A percentile compares a stretch with the other conserved stretches of the same genome.
Conservation (phyloP, 73 alveolate species). For the Paramecium octaurelia region DNA sequence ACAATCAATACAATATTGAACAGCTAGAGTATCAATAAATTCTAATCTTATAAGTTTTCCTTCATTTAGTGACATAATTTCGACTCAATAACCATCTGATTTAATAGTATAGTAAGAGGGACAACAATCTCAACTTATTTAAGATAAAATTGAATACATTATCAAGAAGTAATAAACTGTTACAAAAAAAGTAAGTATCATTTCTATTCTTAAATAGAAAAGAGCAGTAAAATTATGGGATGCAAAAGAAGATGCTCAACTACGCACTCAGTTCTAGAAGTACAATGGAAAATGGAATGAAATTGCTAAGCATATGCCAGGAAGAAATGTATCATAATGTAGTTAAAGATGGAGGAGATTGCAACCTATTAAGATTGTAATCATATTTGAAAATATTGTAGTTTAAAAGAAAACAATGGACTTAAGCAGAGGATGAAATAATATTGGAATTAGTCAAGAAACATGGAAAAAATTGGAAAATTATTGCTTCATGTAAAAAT, state of each 20-base stretch:
- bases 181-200: background rate
- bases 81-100: background rate
- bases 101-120: background rate
- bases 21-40: background rate
- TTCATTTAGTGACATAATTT: background rate
- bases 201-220: background rate
- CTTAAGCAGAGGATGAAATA: constrained; percentile 51
- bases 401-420: constrained; percentile 54
- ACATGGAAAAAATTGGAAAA: constrained; percentile 60
- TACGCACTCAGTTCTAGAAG: background rate
- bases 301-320: constrained; percentile 54
- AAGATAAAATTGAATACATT: background rate
- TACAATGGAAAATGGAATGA: constrained; percentile 56
- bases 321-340: constrained; percentile 60
- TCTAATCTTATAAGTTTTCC: background rate
- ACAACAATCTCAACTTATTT: background rate
- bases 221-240: constrained; percentile 21
- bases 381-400: background rate
- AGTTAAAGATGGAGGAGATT: constrained; percentile 59
- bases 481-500: constrained; percentile 49
- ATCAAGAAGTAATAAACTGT: background rate
- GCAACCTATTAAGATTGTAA: constrained; percentile 43
- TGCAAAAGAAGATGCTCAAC: constrained; percentile 33
- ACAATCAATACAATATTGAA: background rate
- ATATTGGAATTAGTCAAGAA: constrained; percentile 26